phyloP scores from a whole-genome alignment of 148 eudicot genomes.

The Rhododendron mucronatum region DNA sequence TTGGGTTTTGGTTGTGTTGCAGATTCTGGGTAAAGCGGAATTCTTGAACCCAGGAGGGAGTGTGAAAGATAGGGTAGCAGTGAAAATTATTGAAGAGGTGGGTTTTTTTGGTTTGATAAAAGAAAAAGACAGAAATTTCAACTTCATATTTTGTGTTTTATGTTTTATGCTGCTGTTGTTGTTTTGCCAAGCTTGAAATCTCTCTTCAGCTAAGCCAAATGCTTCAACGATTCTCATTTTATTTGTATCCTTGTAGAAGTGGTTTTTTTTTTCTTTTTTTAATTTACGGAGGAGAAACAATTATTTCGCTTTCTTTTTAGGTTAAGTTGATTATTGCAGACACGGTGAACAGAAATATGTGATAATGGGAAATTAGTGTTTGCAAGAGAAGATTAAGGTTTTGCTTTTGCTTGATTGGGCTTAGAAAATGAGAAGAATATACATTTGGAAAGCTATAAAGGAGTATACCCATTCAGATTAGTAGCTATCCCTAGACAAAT shows the following conservation, averaged over 20 bases:
- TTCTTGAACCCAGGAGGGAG: conserved; percentile 96
- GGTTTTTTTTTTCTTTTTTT: background rate
- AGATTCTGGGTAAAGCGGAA: conserved; percentile 96
- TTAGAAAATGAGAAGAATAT: background rate
- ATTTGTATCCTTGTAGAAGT: background rate
- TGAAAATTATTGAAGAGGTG: conserved; percentile 90
- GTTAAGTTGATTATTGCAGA: background rate
- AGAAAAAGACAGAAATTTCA: too few species aligned
- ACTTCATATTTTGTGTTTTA: background rate
- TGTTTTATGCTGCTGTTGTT: background rate
- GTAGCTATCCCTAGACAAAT: too few species aligned
- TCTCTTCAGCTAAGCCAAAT: background rate
- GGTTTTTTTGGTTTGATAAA: background rate
- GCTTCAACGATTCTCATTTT: background rate
- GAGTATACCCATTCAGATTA: too few species aligned
- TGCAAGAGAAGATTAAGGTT: background rate
- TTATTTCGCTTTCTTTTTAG: conserved; percentile 3
- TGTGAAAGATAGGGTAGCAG: conserved; percentile 93
- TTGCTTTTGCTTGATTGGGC: background rate
- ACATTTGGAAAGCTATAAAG: background rate
- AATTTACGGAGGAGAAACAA: too few species aligned
- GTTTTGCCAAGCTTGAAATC: too few species aligned
- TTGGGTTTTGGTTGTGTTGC: conserved; percentile 6
- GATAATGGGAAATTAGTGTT: background rate
- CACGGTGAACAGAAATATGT: background rate